Percentiles rank a stretch among this genome's conserved stretches.
Conservation (phyloP, 2,329 filamentous ascomycete species). For the Xylaria sp. region DNA sequence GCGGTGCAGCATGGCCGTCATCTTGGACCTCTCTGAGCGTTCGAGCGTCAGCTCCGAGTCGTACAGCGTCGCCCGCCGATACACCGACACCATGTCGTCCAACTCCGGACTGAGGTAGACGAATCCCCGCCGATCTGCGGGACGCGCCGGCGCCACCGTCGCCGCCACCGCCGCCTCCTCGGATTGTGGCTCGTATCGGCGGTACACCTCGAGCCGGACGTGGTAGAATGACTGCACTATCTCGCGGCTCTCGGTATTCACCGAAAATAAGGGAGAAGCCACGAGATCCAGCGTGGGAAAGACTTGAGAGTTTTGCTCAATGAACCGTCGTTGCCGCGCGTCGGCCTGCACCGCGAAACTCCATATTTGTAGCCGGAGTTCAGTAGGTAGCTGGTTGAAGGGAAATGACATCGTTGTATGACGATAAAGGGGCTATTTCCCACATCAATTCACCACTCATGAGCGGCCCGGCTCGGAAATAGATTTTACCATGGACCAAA, state of each 20-base stretch:
- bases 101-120: slow-evolving; percentile 30
- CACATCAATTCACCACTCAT: not conserved
- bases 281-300: slow-evolving; percentile 32
- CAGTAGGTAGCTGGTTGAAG: slow-evolving; percentile 26
- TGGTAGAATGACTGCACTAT: slow-evolving; percentile 19
- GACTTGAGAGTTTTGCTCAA: slow-evolving; percentile 30
- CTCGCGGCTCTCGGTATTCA: slow-evolving; percentile 35
- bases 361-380: slow-evolving; percentile 36
- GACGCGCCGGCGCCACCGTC: not conserved
- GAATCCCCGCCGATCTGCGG: slow-evolving; percentile 9
- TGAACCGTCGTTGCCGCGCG: slow-evolving; percentile 30
- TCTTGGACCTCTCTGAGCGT: slow-evolving; percentile 26
- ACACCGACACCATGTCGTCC: slow-evolving; percentile 29
- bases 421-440: not conserved
- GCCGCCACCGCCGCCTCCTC: not conserved
- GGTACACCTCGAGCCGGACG: slow-evolving; percentile 30
- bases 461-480: slow-evolving; percentile 5
- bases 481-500: not conserved
- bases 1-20: slow-evolving; percentile 21
- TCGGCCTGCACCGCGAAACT: slow-evolving; percentile 18
- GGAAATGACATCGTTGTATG: slow-evolving; percentile 8
- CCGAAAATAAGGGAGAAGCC: slow-evolving; percentile 26
- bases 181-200: slow-evolving; percentile 9
- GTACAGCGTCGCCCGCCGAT: slow-evolving; percentile 19
- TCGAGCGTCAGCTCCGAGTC: slow-evolving; percentile 26